phyloP scores from a whole-genome alignment of 2,329 filamentous ascomycete species.

The Sporothrix variecibatus region DNA sequence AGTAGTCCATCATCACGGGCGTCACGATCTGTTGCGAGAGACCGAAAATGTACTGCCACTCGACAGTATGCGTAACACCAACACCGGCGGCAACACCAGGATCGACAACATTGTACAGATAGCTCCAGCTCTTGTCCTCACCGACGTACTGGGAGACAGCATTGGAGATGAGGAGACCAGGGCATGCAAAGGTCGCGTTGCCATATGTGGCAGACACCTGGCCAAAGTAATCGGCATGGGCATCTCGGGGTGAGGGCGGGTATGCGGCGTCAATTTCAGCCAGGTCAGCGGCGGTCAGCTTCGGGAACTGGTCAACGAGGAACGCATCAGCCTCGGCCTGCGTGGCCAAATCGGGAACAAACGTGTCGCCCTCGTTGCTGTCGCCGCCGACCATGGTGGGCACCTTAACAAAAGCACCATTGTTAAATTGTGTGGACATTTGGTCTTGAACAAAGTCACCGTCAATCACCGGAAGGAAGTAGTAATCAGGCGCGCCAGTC shows the following conservation, averaged over 20 bases:
- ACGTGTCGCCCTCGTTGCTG: constrained; percentile 51
- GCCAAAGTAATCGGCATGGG: constrained; percentile 48
- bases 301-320: constrained; percentile 51
- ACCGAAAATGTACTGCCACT: constrained; percentile 52
- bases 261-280: constrained; percentile 44
- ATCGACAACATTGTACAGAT: constrained; percentile 51
- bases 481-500: constrained; percentile 44
- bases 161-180: constrained; percentile 26
- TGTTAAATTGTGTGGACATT: constrained; percentile 45
- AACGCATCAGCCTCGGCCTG: constrained; percentile 43
- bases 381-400: constrained; percentile 49
- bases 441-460: constrained; percentile 48
- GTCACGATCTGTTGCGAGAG: constrained; percentile 32
- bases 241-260: constrained; percentile 36
- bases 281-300: constrained; percentile 36
- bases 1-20: constrained; percentile 52
- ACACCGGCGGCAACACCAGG: constrained; percentile 41
- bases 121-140: constrained; percentile 42
- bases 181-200: constrained; percentile 50
- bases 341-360: constrained; percentile 45
- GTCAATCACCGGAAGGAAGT: constrained; percentile 54
- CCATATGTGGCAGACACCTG: constrained; percentile 47
- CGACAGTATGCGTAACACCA: constrained; percentile 53
- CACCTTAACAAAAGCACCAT: constrained; percentile 45
- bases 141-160: background rate